Evolutionary conservation across 192 early-diverging fungal species (phyloP).

Genomic region (Backusella macrospora): DNA sequence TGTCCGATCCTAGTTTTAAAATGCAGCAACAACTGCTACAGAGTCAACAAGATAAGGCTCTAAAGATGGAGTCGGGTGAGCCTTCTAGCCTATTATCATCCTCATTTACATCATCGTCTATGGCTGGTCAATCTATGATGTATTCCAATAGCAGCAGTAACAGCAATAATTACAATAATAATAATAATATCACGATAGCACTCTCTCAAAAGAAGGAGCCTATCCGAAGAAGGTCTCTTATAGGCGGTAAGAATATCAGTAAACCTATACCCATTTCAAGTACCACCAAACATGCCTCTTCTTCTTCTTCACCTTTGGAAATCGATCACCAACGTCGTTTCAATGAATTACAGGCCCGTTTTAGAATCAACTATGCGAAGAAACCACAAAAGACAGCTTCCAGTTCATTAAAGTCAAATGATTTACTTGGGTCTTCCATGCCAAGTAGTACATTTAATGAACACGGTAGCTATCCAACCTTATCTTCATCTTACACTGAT

Average conservation of each 20-base stretch:
- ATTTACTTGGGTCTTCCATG: background rate
- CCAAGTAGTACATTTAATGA: background rate
- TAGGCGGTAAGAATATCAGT: conserved; percentile 15
- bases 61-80: conserved; percentile 13
- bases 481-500: background rate
- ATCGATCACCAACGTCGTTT: conserved; percentile 38
- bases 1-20: conserved; percentile 30
- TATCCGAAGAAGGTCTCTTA: conserved; percentile 4
- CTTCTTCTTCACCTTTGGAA: conserved; percentile 18
- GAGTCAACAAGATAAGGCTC: conserved; percentile 20
- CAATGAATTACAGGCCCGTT: conserved; percentile 38
- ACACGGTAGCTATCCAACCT: background rate
- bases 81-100: conserved; percentile 17
- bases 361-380: conserved; percentile 35
- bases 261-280: conserved; percentile 17
- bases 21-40: conserved; percentile 28
- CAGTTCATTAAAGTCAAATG: background rate
- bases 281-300: conserved; percentile 5
- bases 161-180: background rate
- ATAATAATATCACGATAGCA: background rate
- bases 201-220: conserved; percentile 2
- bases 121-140: conserved; percentile 2
- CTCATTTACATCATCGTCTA: background rate
- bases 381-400: conserved; percentile 14
- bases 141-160: background rate